phyloP scores from a whole-genome alignment of 441 rosid species.

The Daphne laureola region DNA sequence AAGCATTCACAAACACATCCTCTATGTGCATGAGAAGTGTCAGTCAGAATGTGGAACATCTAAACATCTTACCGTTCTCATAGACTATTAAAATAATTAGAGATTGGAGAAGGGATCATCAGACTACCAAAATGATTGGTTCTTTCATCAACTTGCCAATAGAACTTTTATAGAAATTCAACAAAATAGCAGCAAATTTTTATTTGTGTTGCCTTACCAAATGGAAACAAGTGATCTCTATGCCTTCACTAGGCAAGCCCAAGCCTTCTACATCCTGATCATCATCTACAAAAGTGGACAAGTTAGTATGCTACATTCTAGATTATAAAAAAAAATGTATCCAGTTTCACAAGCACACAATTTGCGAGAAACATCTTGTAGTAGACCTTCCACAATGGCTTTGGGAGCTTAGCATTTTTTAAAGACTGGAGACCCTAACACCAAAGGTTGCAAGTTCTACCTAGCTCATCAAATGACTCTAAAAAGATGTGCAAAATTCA shows the following conservation, averaged over 20 bases:
- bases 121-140: too few relatives aligned
- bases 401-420: background rate
- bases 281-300: slow-evolving; percentile 41
- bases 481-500: background rate
- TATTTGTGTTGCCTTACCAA: slow-evolving; percentile 24
- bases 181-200: too few relatives aligned
- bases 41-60: too few relatives aligned
- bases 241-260: slow-evolving; percentile 63
- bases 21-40: too few relatives aligned
- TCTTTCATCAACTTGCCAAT: too few relatives aligned
- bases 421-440: background rate
- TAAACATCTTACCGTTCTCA: too few relatives aligned
- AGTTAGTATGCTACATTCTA: background rate
- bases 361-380: background rate
- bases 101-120: too few relatives aligned
- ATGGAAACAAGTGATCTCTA: slow-evolving; percentile 63
- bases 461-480: background rate
- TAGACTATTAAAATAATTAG: too few relatives aligned
- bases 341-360: background rate
- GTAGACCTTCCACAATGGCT: background rate
- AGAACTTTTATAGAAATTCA: too few relatives aligned
- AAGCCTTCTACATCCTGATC: slow-evolving; percentile 53
- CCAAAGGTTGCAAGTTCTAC: background rate
- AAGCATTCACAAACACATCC: too few relatives aligned
- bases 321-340: too few relatives aligned